Base-by-base conservation (phyloP, 768 basidiomycete genomes). In the Leucogyrophana mollusca region DNA sequence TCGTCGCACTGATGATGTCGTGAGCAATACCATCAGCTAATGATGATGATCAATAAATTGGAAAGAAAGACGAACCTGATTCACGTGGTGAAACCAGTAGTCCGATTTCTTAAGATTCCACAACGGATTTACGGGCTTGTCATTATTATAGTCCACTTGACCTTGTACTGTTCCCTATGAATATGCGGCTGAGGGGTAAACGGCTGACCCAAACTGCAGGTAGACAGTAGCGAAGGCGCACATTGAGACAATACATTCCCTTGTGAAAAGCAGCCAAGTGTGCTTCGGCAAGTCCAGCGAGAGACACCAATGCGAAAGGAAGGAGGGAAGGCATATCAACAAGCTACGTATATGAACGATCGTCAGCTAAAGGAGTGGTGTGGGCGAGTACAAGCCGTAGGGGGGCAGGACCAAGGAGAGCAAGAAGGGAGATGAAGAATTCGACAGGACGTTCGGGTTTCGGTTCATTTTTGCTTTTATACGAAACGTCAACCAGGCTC, bases 231-330 rank as follows among this genome's bases (percentile, higher is more conserved):
- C 10, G 16, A 27, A 16, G 21, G 40, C 40, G 33, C 1, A 76
- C 76, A 53, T 76, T 69, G 4, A 70, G 43, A 47, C 73, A 74
- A 53, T 70, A 78, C 76, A 77, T 78, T 34, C 67, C 69, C 51
- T 67, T 60, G 46, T 65, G 55, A 54, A 59, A 77, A 8, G 72
- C 64, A 27, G 70, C 71, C 43, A 78, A 49, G 60, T 78, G 76
- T 23, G 72, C 74, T 18, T 58, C 55, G 23, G 58, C 65, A 13
- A 60, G 37, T 40, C 39, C 4, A 35, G 22, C 34, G 24, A 50
- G 41, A 13, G 47, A 20, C 20, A 39, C 18, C 8, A 24, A 4
- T 8, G 27, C 27, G 27, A 30, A 13, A 30, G 27, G 7, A 30
- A 30, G 13, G 27, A 13, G 6, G 27, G 27, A 30, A 30, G 27